Percentiles rank a stretch among this genome's conserved stretches.
These are phyloP conservation scores for Penstemon newberryi DNA, from an alignment of 257 asterid species.

Conservation along the genomic window DNA sequence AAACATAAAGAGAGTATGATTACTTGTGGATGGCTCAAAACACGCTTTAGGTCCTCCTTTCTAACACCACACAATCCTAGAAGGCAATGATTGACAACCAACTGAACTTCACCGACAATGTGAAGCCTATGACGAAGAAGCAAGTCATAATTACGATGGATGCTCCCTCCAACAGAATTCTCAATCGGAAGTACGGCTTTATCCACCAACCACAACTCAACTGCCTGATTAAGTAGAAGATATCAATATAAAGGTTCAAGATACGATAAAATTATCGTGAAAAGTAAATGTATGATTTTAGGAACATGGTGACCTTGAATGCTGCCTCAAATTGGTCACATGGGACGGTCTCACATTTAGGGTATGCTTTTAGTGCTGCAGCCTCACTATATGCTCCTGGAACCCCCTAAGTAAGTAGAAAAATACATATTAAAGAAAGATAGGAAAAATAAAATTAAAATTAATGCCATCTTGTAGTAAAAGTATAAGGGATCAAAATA, in stretches of 20 bases:
- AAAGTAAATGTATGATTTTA: constrained; percentile 15
- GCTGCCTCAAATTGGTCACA: constrained; percentile 88
- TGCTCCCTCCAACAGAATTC: constrained; percentile 95
- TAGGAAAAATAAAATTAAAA: not conserved
- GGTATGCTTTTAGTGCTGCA: constrained; percentile 94
- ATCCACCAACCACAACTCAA: constrained; percentile 94
- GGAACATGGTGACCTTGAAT: constrained; percentile 58
- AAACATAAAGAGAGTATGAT: constrained; percentile 12
- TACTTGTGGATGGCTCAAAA: constrained; percentile 95
- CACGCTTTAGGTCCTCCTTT: constrained; percentile 73
- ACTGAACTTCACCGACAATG: constrained; percentile 90
- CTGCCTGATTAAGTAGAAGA: constrained; percentile 61
- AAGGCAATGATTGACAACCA: constrained; percentile 81
- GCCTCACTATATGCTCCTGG: constrained; percentile 92
- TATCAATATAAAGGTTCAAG: constrained; percentile 18
- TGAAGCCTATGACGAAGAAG: constrained; percentile 89
- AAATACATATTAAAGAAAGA: constrained; percentile 23
- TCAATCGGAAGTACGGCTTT: constrained; percentile 94
- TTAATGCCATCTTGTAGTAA: not conserved
- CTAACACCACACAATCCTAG: constrained; percentile 81
- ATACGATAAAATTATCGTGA: constrained; percentile 13
- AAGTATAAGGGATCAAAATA: constrained; percentile 28
- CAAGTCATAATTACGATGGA: constrained; percentile 85
- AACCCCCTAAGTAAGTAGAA: constrained; percentile 51
- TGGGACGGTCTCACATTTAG: constrained; percentile 86